Percentiles rank a stretch among this genome's conserved stretches.
Evolutionary conservation across 1,284 basidiomycete species (phyloP).

Genomic region (Tylopilus microsporus): DNA sequence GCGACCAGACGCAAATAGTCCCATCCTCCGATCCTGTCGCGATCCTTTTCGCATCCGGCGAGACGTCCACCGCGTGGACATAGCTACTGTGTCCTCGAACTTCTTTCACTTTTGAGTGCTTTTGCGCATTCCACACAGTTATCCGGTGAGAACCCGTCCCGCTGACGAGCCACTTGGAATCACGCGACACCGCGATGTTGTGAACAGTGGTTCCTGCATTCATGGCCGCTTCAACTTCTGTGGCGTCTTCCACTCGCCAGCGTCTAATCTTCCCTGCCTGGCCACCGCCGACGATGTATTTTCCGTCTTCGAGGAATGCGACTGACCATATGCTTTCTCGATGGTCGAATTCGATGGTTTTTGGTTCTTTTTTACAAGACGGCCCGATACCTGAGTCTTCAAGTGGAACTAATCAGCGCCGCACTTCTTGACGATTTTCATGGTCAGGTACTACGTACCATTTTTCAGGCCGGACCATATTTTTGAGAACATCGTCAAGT

Average conservation of each 20-base stretch:
- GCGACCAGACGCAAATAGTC: slow-evolving; percentile 7
- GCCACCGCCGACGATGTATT: slow-evolving; percentile 2
- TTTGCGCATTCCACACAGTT: background rate
- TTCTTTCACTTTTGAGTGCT: background rate
- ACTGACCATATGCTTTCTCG: background rate
- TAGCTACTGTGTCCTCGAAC: background rate
- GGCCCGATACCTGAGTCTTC: background rate
- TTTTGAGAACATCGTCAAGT: background rate
- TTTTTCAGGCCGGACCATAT: background rate
- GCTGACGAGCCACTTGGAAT: slow-evolving; percentile 12
- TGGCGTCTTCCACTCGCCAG: slow-evolving; percentile 10
- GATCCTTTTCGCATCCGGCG: background rate
- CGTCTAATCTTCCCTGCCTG: background rate
- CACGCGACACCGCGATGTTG: slow-evolving; percentile 4
- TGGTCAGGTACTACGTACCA: background rate
- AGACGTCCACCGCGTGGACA: background rate
- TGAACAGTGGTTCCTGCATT: background rate
- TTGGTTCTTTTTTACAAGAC: background rate
- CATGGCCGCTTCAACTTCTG: slow-evolving; percentile 5
- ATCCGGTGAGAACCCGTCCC: background rate
- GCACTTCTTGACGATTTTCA: background rate
- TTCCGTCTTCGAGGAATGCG: slow-evolving; percentile 2
- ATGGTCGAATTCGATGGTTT: background rate
- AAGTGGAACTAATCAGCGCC: background rate
- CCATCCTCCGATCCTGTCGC: slow-evolving; percentile 3